A percentile compares a stretch with the other conserved stretches of the same genome.
Conservation (phyloP, 2,329 filamentous ascomycete genomes). For the Aspergillus sp. region DNA sequence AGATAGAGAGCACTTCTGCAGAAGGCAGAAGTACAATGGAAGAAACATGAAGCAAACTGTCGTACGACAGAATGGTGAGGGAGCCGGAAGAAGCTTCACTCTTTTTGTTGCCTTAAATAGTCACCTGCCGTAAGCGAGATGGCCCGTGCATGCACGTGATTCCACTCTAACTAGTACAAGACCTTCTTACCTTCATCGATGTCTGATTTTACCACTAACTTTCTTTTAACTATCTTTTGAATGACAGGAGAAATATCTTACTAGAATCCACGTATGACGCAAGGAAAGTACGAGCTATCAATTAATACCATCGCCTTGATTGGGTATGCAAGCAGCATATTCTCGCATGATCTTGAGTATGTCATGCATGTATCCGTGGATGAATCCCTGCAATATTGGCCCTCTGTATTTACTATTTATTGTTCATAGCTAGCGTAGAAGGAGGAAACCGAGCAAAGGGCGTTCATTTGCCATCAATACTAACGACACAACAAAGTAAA, state of each 20-base stretch:
- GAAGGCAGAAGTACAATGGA: constrained; percentile 24
- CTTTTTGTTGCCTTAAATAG: constrained; percentile 18
- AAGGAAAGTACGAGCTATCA: neutral
- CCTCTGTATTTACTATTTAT: neutral
- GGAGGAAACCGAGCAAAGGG: neutral
- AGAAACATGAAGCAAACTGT: constrained; percentile 18
- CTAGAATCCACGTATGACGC: neutral
- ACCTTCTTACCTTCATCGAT: too few species aligned
- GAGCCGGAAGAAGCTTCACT: constrained; percentile 5
- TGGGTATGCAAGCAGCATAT: neutral
- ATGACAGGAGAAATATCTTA: neutral
- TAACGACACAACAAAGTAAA: neutral
- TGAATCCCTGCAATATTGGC: neutral
- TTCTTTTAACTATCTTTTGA: neutral
- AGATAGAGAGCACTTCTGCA: constrained; percentile 24
- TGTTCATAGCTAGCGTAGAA: neutral
- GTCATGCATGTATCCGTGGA: neutral
- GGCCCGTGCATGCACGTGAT: constrained; percentile 34
- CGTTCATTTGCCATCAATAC: neutral
- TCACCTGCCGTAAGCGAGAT: constrained; percentile 34
- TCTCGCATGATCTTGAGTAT: neutral
- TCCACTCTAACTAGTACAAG: too few species aligned
- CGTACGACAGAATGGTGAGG: constrained; percentile 15
- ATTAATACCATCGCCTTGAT: neutral
- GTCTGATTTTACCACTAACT: too few species aligned